Evolutionary conservation across 768 basidiomycete genomes (phyloP).

Genomic region (Trametes villosa): DNA sequence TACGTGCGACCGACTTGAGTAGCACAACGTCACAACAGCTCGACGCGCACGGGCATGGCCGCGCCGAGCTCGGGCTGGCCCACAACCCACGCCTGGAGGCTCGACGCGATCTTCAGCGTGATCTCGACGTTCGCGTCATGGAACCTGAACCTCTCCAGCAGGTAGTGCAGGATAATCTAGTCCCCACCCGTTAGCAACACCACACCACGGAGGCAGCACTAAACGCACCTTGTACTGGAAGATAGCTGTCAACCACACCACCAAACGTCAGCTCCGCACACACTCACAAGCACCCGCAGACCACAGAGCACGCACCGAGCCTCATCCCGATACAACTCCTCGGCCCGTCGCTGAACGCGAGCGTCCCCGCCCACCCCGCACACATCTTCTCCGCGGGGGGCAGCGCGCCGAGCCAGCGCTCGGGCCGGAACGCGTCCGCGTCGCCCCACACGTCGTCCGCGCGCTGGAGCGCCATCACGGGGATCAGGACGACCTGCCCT

Average conservation of each 20-base stretch:
- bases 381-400: not conserved
- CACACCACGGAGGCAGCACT: not conserved
- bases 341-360: conserved; percentile 33
- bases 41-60: conserved; percentile 6
- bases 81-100: conserved; percentile 19
- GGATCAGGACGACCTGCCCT: conserved; percentile 19
- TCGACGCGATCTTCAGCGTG: conserved; percentile 13
- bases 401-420: conserved; percentile 32
- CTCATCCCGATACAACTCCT: conserved; percentile 31
- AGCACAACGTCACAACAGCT: conserved; percentile 3
- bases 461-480: conserved; percentile 16
- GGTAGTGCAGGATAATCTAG: not conserved
- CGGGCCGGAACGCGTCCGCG: conserved; percentile 31
- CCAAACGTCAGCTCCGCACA: not conserved
- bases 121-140: conserved; percentile 6
- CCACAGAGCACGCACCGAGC: conserved; percentile 8
- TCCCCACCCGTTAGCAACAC: not conserved
- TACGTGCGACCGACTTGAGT: no score
- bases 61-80: conserved; percentile 3
- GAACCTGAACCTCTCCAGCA: conserved; percentile 16
- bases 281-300: no score
- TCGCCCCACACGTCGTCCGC: conserved; percentile 29
- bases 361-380: conserved; percentile 26
- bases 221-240: conserved; percentile 12
- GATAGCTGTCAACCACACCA: not conserved